phyloP scores from a whole-genome alignment of 306 rosid genomes.

The Gillenia trifoliata region DNA sequence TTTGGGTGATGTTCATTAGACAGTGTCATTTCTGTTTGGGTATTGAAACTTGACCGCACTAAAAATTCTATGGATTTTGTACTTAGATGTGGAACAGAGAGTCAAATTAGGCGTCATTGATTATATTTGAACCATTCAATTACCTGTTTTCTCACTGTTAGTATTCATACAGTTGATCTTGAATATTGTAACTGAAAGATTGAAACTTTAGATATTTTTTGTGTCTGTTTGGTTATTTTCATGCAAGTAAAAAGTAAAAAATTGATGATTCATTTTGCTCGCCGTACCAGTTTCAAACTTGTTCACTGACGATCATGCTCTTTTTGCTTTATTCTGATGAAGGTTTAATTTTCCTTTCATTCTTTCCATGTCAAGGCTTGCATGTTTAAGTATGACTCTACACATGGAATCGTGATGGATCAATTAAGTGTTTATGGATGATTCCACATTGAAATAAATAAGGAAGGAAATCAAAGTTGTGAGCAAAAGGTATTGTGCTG shows the following conservation, averaged over 20 bases:
- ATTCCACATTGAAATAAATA: slow-evolving; percentile 75
- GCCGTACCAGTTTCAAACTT: background rate
- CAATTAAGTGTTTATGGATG: slow-evolving; percentile 58
- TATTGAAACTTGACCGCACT: background rate
- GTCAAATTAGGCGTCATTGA: background rate
- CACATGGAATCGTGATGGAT: slow-evolving; percentile 81
- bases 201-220: background rate
- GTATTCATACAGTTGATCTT: background rate
- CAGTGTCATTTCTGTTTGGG: too few species aligned
- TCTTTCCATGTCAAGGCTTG: slow-evolving; percentile 57
- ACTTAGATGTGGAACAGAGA: background rate
- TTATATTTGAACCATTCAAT: background rate
- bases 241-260: background rate
- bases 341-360: background rate
- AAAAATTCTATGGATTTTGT: background rate
- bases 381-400: slow-evolving; percentile 94
- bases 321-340: background rate
- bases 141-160: background rate
- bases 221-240: background rate
- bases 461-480: slow-evolving; percentile 73
- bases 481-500: slow-evolving; percentile 54
- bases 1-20: background rate
- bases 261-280: background rate
- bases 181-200: background rate
- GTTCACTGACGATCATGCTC: background rate